Conservation (phyloP, 208 protist species). For the Perkinsela sp. region DNA sequence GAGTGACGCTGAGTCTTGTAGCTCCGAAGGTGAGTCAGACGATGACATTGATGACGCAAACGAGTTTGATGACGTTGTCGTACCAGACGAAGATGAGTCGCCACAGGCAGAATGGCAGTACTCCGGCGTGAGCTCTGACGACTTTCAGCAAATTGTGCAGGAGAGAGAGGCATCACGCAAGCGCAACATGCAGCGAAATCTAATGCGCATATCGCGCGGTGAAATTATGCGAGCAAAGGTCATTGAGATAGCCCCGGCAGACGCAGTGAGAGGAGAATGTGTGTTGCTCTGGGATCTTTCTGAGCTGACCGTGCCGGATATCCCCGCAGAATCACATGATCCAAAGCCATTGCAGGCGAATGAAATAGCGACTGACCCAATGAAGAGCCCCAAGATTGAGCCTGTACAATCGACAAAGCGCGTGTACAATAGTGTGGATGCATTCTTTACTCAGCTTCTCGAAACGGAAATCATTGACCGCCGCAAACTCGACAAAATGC, state of each 20-base stretch:
- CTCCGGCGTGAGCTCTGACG: not conserved
- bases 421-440: not conserved
- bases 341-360: not conserved
- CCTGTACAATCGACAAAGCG: too few species aligned
- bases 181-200: not conserved
- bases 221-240: not conserved
- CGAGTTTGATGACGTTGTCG: not conserved
- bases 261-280: not conserved
- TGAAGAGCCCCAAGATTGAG: not conserved
- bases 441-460: not conserved
- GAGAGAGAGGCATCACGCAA: not conserved
- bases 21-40: not conserved
- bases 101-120: not conserved
- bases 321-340: not conserved
- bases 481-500: not conserved
- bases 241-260: not conserved
- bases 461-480: not conserved
- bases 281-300: not conserved
- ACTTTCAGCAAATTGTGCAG: not conserved
- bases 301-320: not conserved
- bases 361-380: not conserved
- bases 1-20: not conserved
- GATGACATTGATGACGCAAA: not conserved
- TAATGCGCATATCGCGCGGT: not conserved
- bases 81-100: not conserved